Base-by-base conservation (phyloP, 345 rosid genomes). In the Populus euphratica region DNA sequence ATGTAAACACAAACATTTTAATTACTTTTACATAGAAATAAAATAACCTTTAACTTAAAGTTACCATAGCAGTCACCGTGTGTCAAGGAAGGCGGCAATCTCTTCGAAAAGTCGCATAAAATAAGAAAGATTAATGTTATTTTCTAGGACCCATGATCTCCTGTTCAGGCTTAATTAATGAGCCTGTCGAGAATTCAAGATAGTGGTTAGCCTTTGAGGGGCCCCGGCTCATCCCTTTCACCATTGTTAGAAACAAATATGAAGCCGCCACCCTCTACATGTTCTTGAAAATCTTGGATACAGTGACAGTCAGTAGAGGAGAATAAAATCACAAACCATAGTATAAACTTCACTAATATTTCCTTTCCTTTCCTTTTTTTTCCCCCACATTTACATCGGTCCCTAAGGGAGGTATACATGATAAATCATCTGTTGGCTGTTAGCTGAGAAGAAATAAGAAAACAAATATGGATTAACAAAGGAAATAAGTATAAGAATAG, bases 351-450 rank as follows among this genome's bases (percentile, higher is more conserved):
- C 76, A 78, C 78, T 83, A 78, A 63, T 59, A 63, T 76, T 71
- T 70, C 23, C 20, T 65, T 80, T 74, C 29, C 10, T 72, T 72
- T 14, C 8, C 2, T 59, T 56, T 59, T 8, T 44, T 47, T 59
- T 20, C n/a, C 50, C 1, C 73, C 74, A 80, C 76, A 82, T 86
- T 86, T 88, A 88, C 91, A 88, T 69, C 47, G 80, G 59, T 68
- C 68, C 81, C 84, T 72, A 49, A 70, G 83, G 74, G 49, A 78
- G 73, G 82, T 79, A 81, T 82, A 80, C 80, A 74, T 63, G 77
- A 74, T 73, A 69, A 82, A 80, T 56, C 85, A 77, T 56, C 64
- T 59, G 27, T n/a, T 59, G 29, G 25, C 73, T 73, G 86, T 82
- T 87, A 83, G 87, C 56, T 52, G 69, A 76, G 68, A 16, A 59